A percentile compares a stretch with the other conserved stretches of the same genome.
These are phyloP conservation scores for Amaranthus hypochondriacus DNA, from an alignment of 148 eudicot species.

Conservation along the genomic window DNA sequence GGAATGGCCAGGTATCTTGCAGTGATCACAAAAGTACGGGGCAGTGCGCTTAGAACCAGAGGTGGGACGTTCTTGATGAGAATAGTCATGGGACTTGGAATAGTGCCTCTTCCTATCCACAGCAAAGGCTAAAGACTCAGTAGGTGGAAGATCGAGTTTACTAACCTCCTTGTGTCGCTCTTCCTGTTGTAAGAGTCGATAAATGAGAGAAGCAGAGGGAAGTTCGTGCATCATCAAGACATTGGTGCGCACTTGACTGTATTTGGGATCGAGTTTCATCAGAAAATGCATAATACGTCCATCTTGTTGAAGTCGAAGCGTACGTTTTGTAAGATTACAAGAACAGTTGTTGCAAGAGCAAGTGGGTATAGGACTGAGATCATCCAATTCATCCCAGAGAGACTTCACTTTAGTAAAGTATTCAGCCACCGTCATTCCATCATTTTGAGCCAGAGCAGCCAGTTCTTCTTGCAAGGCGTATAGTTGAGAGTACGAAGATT, in stretches of 20 bases:
- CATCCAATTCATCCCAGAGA: neutral
- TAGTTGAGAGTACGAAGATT: too few relatives aligned
- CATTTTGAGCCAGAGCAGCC: neutral
- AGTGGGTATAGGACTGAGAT: neutral
- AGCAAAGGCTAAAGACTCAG: neutral
- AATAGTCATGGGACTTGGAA: too few relatives aligned
- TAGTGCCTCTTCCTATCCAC: neutral
- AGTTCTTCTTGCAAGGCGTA: neutral
- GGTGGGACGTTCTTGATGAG: too few relatives aligned
- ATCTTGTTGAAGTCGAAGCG: neutral
- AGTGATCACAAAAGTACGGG: neutral
- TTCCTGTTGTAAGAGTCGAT: neutral
- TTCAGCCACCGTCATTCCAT: neutral
- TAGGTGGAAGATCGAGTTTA: neutral
- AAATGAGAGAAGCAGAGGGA: neutral
- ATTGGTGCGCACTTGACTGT: neutral
- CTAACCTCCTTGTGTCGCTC: neutral
- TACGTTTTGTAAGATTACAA: neutral
- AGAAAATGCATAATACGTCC: neutral
- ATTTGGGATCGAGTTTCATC: neutral
- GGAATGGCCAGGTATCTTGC: neutral
- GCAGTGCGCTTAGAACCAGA: neutral
- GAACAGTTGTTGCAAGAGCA: neutral
- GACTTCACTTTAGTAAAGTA: neutral
- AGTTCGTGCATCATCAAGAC: neutral